These are phyloP conservation scores for Penicillium mononematosum DNA, from an alignment of 495 filamentous ascomycete genomes.

Conservation along the genomic window DNA sequence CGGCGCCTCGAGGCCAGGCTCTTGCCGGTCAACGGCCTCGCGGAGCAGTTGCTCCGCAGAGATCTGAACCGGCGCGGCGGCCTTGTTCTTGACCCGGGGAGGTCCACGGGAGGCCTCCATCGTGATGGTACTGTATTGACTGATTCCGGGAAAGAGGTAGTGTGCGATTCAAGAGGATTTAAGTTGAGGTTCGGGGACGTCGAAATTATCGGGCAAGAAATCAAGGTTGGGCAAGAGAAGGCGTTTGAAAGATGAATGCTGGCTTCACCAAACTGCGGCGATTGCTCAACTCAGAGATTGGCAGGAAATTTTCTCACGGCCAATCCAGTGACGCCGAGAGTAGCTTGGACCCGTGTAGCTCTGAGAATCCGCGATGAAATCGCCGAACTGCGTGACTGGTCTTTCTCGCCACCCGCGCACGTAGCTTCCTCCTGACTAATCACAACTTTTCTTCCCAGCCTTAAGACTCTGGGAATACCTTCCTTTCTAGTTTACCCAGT, in stretches of 20 bases:
- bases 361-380: constrained; percentile 17
- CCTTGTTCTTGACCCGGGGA: constrained; percentile 97
- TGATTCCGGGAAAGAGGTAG: background rate
- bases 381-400: constrained; percentile 17
- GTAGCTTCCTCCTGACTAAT: constrained; percentile 22
- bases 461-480: background rate
- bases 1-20: constrained; percentile 80
- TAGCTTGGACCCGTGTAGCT: constrained; percentile 3
- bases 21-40: constrained; percentile 96
- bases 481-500: constrained; percentile 9
- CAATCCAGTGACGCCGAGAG: constrained; percentile 3
- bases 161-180: background rate
- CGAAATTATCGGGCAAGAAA: background rate
- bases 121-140: constrained; percentile 15
- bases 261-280: background rate
- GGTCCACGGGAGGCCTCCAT: constrained; percentile 96
- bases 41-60: constrained; percentile 96
- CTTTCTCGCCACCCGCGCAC: constrained; percentile 20
- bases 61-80: constrained; percentile 83
- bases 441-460: constrained; percentile 9
- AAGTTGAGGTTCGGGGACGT: background rate
- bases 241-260: background rate
- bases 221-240: background rate
- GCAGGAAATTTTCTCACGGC: background rate
- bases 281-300: background rate